Evolutionary conservation across 805 yeast species (phyloP).

Genomic region (Candida bentonensis): DNA sequence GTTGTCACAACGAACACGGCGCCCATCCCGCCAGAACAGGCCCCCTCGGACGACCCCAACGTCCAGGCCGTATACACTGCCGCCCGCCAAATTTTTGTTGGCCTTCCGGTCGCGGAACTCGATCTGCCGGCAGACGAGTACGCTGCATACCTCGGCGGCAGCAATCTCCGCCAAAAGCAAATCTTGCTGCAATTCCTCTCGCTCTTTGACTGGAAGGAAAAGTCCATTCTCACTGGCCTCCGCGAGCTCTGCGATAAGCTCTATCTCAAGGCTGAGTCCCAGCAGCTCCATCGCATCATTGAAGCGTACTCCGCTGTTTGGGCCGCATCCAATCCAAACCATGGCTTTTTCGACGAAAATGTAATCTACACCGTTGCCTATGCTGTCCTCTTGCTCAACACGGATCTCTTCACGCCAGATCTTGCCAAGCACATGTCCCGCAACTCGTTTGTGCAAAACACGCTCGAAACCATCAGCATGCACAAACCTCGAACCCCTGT

Average conservation of each 20-base stretch:
- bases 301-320: slow-evolving; percentile 57
- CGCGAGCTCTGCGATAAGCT: slow-evolving; percentile 47
- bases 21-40: neutral
- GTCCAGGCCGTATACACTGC: neutral
- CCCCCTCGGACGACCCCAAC: neutral
- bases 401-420: slow-evolving; percentile 49
- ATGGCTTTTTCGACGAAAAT: slow-evolving; percentile 35
- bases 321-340: slow-evolving; percentile 32
- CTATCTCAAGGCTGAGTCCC: slow-evolving; percentile 74
- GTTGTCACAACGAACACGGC: neutral
- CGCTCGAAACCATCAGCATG: slow-evolving; percentile 29
- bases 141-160: slow-evolving; percentile 3
- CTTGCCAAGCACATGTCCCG: slow-evolving; percentile 1
- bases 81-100: slow-evolving; percentile 1
- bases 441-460: slow-evolving; percentile 33
- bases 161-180: slow-evolving; percentile 8
- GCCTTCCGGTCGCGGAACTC: neutral
- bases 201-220: slow-evolving; percentile 29
- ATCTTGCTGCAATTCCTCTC: slow-evolving; percentile 26
- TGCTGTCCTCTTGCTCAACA: slow-evolving; percentile 57
- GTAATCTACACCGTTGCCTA: slow-evolving; percentile 61
- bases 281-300: slow-evolving; percentile 60
- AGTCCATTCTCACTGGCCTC: slow-evolving; percentile 42
- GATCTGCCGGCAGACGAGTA: slow-evolving; percentile 3
- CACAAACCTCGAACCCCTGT: slow-evolving; percentile 6